Evolutionary conservation across 2,329 filamentous ascomycete genomes (phyloP), one percentile per base, ranked within the genome.

Genomic region (Alternaria ethzedia): DNA sequence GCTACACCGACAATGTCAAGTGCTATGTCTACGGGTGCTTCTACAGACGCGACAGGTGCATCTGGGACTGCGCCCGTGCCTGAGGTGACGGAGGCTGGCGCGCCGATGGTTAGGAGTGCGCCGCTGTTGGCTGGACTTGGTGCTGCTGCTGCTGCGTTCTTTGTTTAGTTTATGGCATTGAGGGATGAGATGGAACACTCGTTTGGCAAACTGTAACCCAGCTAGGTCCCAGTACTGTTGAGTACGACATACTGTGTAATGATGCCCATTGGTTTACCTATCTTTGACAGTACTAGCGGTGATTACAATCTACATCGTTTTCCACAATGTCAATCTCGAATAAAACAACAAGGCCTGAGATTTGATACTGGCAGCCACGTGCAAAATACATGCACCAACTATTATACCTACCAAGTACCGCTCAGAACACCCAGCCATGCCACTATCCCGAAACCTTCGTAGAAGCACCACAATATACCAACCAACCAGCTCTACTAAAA

Each of bases 401-500:
- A 43, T 30, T 11, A n/a, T 12, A 21, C 7, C 43, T 13, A n/a
- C 1, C 45, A n/a, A 28, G 6, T 3, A 56, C 12, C 9, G 9
- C 6, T n/a, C 10, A 13, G 8, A 54, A 13, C 50, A 10, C 6
- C 30, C 21, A 41, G 30, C 17, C 50, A 9, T 41, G 11, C 21
- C 17, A 25, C 32, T 36, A 5, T n/a, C 15, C 15, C 15, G 7
- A n/a, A 5, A 36, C 15, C 4, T 9, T 36, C 32, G 7, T 36
- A 36, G 0, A 2, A 36, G 32, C 5, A n/a, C 7, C 32, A 36
- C 32, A 36, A n/a, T 4, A 1, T 36, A n/a, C 5, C 32, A 36
- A 9, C 15, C 32, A 11, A 41, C n/a, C 36, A 17, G n/a, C 15
- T 6, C 6, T 43, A 41, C 50, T 75, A 98, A 77, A 98, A 96